A percentile compares a stretch with the other conserved stretches of the same genome.
phyloP scores from a whole-genome alignment of 2,329 filamentous ascomycete genomes.

The Harringtonia lauricola region DNA sequence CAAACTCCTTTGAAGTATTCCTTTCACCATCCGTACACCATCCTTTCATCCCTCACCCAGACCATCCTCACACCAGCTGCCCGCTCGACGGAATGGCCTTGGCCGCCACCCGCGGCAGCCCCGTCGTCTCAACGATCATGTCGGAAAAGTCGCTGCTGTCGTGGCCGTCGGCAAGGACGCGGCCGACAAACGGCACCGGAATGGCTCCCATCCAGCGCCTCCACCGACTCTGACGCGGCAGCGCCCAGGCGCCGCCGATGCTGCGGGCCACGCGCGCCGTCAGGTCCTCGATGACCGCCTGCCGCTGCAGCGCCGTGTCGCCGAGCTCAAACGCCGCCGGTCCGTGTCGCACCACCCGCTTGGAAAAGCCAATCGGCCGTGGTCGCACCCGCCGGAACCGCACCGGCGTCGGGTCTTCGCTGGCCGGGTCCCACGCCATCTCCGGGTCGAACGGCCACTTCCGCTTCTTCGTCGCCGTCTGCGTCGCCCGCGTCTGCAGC shows the following conservation, averaged over 20 bases:
- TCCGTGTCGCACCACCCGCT: slow-evolving; percentile 17
- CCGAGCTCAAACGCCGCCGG: slow-evolving; percentile 24
- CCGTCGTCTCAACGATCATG: neutral
- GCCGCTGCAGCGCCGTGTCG: slow-evolving; percentile 25
- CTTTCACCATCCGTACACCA: too few species aligned
- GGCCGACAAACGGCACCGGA: slow-evolving; percentile 2
- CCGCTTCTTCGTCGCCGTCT: neutral
- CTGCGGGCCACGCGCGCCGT: slow-evolving; percentile 12
- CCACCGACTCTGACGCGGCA: too few species aligned
- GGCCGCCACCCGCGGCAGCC: slow-evolving; percentile 3
- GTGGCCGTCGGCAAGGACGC: neutral
- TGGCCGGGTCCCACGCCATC: slow-evolving; percentile 17
- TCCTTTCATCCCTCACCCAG: too few species aligned
- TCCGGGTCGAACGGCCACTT: slow-evolving; percentile 10
- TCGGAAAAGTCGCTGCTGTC: neutral
- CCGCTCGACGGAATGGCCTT: too few species aligned
- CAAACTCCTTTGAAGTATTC: too few species aligned
- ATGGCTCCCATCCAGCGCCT: neutral
- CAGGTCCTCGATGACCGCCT: slow-evolving; percentile 13
- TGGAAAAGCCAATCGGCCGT: slow-evolving; percentile 12
- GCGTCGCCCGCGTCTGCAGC: slow-evolving; percentile 20
- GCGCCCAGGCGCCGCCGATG: slow-evolving; percentile 2
- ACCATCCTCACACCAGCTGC: too few species aligned
- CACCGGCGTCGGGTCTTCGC: slow-evolving; percentile 15
- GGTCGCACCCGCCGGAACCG: slow-evolving; percentile 13